Percentiles rank a stretch among this genome's conserved stretches.
Conservation (phyloP, 1,284 basidiomycete genomes). For the Cryptococcus sp. region DNA sequence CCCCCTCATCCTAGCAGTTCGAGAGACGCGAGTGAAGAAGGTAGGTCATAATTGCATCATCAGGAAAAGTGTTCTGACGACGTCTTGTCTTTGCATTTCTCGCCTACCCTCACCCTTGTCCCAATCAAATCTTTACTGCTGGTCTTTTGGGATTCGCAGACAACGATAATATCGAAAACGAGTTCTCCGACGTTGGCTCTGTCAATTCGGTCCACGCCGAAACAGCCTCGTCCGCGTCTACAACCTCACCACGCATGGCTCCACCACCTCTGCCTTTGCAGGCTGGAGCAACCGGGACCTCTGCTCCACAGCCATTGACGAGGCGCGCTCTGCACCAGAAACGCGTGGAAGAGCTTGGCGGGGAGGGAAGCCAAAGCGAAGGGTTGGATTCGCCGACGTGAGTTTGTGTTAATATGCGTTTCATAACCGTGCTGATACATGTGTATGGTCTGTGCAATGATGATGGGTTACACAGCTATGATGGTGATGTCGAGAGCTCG, state of each 20-base stretch:
- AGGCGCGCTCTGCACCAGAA: constrained; percentile 20
- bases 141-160: constrained; percentile 1
- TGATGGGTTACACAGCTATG: constrained; percentile 63
- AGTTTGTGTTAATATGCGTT: constrained; percentile 17
- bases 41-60: constrained; percentile 16
- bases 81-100: not conserved
- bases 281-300: constrained; percentile 5
- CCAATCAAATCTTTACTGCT: not conserved
- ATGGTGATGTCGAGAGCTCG: constrained; percentile 79
- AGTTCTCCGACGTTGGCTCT: constrained; percentile 48
- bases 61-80: not conserved
- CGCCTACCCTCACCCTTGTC: not conserved
- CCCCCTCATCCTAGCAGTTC: constrained; percentile 37
- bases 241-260: constrained; percentile 14
- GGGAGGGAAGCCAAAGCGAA: constrained; percentile 43
- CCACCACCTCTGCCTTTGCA: constrained; percentile 10
- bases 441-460: constrained; percentile 4
- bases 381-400: constrained; percentile 52
- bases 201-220: constrained; percentile 37
- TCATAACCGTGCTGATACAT: not conserved
- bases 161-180: constrained; percentile 45
- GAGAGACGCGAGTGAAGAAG: constrained; percentile 52
- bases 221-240: constrained; percentile 21
- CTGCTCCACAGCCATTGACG: constrained; percentile 6
- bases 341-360: constrained; percentile 25